Conservation (phyloP, 2,329 filamentous ascomycete genomes). For the Calcarisporium arbuscula region DNA sequence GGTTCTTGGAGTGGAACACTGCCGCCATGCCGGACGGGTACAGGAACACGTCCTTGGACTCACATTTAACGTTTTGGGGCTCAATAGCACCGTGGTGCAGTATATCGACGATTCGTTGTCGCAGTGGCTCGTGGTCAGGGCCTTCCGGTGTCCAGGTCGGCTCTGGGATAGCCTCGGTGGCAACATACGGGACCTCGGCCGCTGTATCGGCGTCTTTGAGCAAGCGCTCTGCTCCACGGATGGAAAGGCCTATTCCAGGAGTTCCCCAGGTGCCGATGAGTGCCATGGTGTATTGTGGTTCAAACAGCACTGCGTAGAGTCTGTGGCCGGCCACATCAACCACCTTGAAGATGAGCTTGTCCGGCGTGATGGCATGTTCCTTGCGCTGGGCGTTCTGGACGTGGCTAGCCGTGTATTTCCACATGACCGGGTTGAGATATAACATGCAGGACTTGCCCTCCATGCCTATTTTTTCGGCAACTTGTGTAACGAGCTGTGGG, state of each 20-base stretch:
- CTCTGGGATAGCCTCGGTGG: constrained; percentile 15
- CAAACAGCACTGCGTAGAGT: constrained; percentile 38
- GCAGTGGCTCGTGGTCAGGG: constrained; percentile 29
- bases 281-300: constrained; percentile 25
- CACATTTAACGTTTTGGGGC: constrained; percentile 16
- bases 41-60: constrained; percentile 39
- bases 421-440: constrained; percentile 25
- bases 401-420: constrained; percentile 23
- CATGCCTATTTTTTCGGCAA: constrained; percentile 25
- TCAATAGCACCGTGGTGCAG: constrained; percentile 33
- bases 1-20: constrained; percentile 36
- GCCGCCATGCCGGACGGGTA: constrained; percentile 50
- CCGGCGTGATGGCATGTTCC: constrained; percentile 24
- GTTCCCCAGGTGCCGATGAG: constrained; percentile 39
- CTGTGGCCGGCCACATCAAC: constrained; percentile 36
- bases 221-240: constrained; percentile 38
- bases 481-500: constrained; percentile 27
- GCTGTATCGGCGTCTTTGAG: constrained; percentile 28
- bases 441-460: constrained; percentile 20
- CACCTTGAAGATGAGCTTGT: constrained; percentile 30
- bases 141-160: constrained; percentile 33
- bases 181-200: constrained; percentile 24
- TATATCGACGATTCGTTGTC: constrained; percentile 33
- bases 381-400: constrained; percentile 28
- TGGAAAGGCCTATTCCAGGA: constrained; percentile 39